phyloP scores from a whole-genome alignment of 768 basidiomycete species.

The Auricularia heimuer region DNA sequence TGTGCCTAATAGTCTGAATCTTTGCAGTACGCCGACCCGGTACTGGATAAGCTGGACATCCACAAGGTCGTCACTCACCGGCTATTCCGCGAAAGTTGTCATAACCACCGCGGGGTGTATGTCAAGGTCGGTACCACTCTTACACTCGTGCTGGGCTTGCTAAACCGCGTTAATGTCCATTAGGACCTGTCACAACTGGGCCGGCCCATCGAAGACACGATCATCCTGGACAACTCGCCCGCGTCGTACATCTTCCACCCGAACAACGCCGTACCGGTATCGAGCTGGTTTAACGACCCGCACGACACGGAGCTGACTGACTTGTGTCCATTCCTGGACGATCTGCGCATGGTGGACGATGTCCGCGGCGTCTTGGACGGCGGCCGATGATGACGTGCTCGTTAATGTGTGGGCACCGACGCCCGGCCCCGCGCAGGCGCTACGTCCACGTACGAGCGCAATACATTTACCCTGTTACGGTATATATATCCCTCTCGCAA shows the following conservation, averaged over 20 bases:
- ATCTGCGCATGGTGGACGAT: constrained; percentile 34
- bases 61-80: constrained; percentile 37
- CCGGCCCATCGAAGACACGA: constrained; percentile 33
- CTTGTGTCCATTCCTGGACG: constrained; percentile 35
- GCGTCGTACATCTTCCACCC: constrained; percentile 44
- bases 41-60: constrained; percentile 38
- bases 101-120: constrained; percentile 42
- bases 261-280: constrained; percentile 43
- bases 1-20: too few relatives aligned
- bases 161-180: too few relatives aligned
- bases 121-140: constrained; percentile 27
- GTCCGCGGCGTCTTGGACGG: constrained; percentile 37
- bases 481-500: too few relatives aligned
- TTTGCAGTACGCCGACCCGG: constrained; percentile 38
- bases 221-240: constrained; percentile 45
- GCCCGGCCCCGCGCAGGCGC: too few relatives aligned
- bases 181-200: constrained; percentile 40
- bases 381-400: constrained; percentile 11
- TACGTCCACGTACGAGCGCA: too few relatives aligned
- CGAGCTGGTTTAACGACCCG: constrained; percentile 42
- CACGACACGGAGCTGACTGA: constrained; percentile 40
- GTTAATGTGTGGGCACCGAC: too few relatives aligned
- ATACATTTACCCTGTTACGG: too few relatives aligned
- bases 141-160: background rate
- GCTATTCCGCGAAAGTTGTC: constrained; percentile 41